phyloP scores from a whole-genome alignment of 1,139 yeast species.

The Magnusiomyces sp. region DNA sequence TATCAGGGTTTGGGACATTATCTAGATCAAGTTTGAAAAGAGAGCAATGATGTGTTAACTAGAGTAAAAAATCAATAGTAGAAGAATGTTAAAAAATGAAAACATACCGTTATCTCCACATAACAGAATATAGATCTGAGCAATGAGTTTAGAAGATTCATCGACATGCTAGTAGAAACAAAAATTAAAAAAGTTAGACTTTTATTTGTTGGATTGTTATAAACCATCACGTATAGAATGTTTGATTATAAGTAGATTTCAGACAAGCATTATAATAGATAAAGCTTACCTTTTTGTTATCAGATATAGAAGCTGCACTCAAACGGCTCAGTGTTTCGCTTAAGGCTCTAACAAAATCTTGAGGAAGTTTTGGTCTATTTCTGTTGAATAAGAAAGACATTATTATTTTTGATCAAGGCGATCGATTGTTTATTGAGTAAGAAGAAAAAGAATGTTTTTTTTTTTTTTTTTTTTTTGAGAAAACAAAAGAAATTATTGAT shows the following conservation, averaged over 20 bases:
- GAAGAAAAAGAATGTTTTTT: too few species aligned
- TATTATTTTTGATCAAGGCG: too few species aligned
- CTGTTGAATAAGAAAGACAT: slow-evolving; percentile 91
- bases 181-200: slow-evolving; percentile 1
- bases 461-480: too few species aligned
- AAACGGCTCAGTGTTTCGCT: slow-evolving; percentile 65
- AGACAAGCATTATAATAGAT: neutral
- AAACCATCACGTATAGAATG: neutral
- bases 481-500: too few species aligned
- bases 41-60: slow-evolving; percentile 16
- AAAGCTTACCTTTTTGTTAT: slow-evolving; percentile 39
- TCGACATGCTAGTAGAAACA: slow-evolving; percentile 48
- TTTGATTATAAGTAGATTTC: neutral
- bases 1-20: slow-evolving; percentile 66
- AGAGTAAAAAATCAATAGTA: slow-evolving; percentile 1
- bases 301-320: slow-evolving; percentile 39
- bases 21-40: slow-evolving; percentile 26
- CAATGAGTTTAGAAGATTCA: slow-evolving; percentile 61
- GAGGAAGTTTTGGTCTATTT: slow-evolving; percentile 78
- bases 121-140: slow-evolving; percentile 58
- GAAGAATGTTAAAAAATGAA: neutral
- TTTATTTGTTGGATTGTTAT: neutral
- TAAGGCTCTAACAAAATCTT: slow-evolving; percentile 67
- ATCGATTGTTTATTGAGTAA: too few species aligned
- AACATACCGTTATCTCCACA: slow-evolving; percentile 57